These are phyloP conservation scores for Friedmanniomyces endolithicus DNA, from an alignment of 495 filamentous ascomycete species.

Conservation along the genomic window DNA sequence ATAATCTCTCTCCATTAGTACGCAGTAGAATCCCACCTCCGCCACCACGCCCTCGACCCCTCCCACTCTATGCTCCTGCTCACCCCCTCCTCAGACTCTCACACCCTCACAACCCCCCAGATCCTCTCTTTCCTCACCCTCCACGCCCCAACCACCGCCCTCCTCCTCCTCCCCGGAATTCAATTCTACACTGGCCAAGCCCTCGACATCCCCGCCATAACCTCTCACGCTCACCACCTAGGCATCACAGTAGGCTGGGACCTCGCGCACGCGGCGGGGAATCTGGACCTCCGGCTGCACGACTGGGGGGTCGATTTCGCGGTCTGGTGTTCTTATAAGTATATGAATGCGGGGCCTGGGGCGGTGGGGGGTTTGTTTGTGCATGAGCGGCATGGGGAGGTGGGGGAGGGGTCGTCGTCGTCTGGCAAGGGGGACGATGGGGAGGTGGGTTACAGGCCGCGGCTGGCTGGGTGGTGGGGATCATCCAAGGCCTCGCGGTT, in stretches of 20 bases:
- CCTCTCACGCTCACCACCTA: slow-evolving; percentile 59
- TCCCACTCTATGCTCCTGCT: slow-evolving; percentile 64
- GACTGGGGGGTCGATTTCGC: slow-evolving; percentile 95
- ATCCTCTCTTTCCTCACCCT: slow-evolving; percentile 64
- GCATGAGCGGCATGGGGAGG: slow-evolving; percentile 50
- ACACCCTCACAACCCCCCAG: slow-evolving; percentile 54
- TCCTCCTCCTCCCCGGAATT: slow-evolving; percentile 78
- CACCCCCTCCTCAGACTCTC: slow-evolving; percentile 42
- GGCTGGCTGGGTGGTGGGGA: slow-evolving; percentile 86
- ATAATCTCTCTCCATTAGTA: slow-evolving; percentile 36
- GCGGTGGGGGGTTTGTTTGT: slow-evolving; percentile 80
- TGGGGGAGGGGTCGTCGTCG: neutral
- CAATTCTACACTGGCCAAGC: slow-evolving; percentile 93
- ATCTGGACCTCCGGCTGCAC: slow-evolving; percentile 70
- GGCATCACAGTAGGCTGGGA: slow-evolving; percentile 85
- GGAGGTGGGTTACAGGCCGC: slow-evolving; percentile 35
- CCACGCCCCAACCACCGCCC: slow-evolving; percentile 61
- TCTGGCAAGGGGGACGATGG: slow-evolving; percentile 16
- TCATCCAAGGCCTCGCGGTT: slow-evolving; percentile 65
- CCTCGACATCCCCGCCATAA: slow-evolving; percentile 78
- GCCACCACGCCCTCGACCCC: slow-evolving; percentile 59
- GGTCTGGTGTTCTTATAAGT: slow-evolving; percentile 97
- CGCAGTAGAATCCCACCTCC: slow-evolving; percentile 76
- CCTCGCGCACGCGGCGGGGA: slow-evolving; percentile 87
- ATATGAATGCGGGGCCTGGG: slow-evolving; percentile 84